These are phyloP conservation scores for Lipomyces japonicus DNA, from an alignment of 805 yeast genomes.

Conservation along the genomic window DNA sequence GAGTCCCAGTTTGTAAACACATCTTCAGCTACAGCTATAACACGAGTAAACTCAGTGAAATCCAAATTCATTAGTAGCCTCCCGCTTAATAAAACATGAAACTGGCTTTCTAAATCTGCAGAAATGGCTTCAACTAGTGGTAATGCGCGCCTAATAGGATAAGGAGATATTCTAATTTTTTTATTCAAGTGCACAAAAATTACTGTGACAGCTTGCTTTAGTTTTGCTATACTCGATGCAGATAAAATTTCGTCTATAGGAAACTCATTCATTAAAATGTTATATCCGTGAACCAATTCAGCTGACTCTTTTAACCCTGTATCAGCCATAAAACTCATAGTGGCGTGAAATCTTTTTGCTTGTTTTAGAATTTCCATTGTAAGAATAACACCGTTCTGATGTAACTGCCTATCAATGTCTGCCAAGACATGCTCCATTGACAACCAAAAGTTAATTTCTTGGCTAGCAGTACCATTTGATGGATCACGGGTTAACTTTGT, in stretches of 20 bases:
- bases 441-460: constrained; percentile 74
- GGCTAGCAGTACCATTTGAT: constrained; percentile 50
- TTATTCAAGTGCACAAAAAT: constrained; percentile 59
- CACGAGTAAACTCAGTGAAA: constrained; percentile 41
- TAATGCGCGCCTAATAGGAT: constrained; percentile 64
- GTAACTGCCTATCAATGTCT: constrained; percentile 56
- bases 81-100: constrained; percentile 42
- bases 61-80: constrained; percentile 46
- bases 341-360: constrained; percentile 77
- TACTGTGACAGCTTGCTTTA: constrained; percentile 45
- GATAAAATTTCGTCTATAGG: constrained; percentile 60
- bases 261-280: constrained; percentile 61
- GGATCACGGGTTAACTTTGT: constrained; percentile 54
- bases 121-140: constrained; percentile 64
- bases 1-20: constrained; percentile 55
- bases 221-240: constrained; percentile 44
- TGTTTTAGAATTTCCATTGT: constrained; percentile 59
- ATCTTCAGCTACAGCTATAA: constrained; percentile 35
- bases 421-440: constrained; percentile 60
- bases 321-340: constrained; percentile 67
- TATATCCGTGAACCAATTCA: constrained; percentile 49
- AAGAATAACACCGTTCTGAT: constrained; percentile 49
- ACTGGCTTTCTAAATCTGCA: constrained; percentile 48
- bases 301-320: constrained; percentile 51
- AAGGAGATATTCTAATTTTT: constrained; percentile 54